These are phyloP conservation scores for Umbelopsis sp. DNA, from an alignment of 192 early-diverging fungal genomes.

Conservation along the genomic window DNA sequence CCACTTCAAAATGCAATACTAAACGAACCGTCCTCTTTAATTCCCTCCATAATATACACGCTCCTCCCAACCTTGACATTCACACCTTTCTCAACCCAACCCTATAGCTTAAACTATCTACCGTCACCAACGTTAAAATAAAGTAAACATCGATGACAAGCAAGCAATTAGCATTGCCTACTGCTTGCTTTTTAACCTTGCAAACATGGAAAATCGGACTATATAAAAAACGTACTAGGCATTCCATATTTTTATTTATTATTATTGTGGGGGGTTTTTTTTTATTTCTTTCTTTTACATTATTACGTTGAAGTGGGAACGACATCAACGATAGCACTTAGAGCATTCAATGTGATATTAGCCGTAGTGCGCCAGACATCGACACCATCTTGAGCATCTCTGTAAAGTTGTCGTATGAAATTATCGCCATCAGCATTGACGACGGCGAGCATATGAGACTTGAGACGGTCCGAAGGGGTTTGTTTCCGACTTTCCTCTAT, in stretches of 20 bases:
- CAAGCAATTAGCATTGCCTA: too few relatives aligned
- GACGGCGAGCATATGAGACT: conserved; percentile 49
- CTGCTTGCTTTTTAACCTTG: too few relatives aligned
- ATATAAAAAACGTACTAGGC: too few relatives aligned
- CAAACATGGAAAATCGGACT: too few relatives aligned
- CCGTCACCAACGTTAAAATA: too few relatives aligned
- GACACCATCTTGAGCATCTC: conserved; percentile 82
- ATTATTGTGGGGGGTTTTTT: too few relatives aligned
- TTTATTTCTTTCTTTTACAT: conserved; percentile 14
- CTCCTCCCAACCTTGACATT: neutral
- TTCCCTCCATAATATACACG: neutral
- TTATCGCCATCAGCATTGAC: conserved; percentile 63
- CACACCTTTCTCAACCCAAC: too few relatives aligned
- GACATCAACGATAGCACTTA: conserved; percentile 54
- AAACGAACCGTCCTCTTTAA: neutral
- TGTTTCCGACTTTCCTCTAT: conserved; percentile 29
- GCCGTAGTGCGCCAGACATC: conserved; percentile 86
- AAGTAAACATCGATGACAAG: too few relatives aligned
- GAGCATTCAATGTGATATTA: conserved; percentile 72
- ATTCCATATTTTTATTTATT: neutral
- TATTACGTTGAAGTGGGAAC: conserved; percentile 46
- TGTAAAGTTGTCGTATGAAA: conserved; percentile 71
- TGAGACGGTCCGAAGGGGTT: conserved; percentile 26
- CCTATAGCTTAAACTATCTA: too few relatives aligned
- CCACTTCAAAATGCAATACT: conserved; percentile 6